Evolutionary conservation across 805 yeast genomes (phyloP), one percentile per base, ranked within the genome.

Genomic region (Wickerhamiella hasegawae): DNA sequence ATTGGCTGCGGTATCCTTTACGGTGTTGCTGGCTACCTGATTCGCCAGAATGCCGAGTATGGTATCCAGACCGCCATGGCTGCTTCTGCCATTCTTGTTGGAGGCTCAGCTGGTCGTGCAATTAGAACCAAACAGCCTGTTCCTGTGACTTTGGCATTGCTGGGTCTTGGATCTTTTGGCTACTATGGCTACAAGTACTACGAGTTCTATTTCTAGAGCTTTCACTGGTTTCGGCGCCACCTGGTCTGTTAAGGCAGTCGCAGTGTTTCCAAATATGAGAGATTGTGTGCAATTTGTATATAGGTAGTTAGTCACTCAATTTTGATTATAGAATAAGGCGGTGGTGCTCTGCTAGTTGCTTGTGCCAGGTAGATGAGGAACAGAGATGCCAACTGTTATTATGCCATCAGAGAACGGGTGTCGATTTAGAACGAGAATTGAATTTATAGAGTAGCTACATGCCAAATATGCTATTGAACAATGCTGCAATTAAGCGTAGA

Each of bases 51-150:
- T 52, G 73, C 71, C 41, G 84, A 80, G 51, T 71, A 70, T 57
- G 95, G 95, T 30, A 65, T 85, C 44, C 85, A 80, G 52, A 53
- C 78, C 14, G 94, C 94, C 0, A 58, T 84, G 37, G 77, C 73
- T 10, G 69, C 85, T 1, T 76, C 92, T 4, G 46, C 72, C 1
- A 49, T 79, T 14, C 65, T 85, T 46, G 55, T 77, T 9, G 66
- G 67, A 28, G 85, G 87, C 6, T 84, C 92, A 20, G 45, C 77
- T n/a, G 69, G 73, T 23, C 69, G 96, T 50, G 73, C 82, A 6
- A 41, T 70, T 36, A 71, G 73, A 24, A 63, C 72, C 6, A 63
- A 62, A 42, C 79, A 79, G 51, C 87, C 93, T 0, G 69, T 85
- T 38, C 96, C 96, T 3, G 49, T 80, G 33, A 52, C 63, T 14